Conservation (phyloP, 1,284 basidiomycete species). For the Cystobasidium pallidum region DNA sequence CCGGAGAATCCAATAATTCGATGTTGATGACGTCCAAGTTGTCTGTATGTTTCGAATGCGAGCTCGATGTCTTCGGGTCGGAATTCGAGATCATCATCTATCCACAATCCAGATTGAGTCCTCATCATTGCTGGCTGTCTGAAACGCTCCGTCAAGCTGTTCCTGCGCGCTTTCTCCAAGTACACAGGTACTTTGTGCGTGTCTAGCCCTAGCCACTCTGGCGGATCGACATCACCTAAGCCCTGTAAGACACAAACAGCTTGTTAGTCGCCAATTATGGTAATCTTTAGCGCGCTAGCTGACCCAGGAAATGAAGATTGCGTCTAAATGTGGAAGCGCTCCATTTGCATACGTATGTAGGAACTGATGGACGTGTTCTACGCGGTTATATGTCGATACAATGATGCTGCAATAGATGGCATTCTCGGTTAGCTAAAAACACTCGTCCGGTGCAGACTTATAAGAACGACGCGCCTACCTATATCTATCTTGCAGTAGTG, state of each 20-base stretch:
- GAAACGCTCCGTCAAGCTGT: conserved; percentile 40
- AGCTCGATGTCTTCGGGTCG: conserved; percentile 28
- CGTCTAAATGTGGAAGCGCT: conserved; percentile 25
- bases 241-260: neutral
- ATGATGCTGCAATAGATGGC: conserved; percentile 19
- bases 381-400: conserved; percentile 36
- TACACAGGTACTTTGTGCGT: conserved; percentile 33
- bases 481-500: conserved; percentile 21
- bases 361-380: conserved; percentile 37
- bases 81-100: conserved; percentile 40
- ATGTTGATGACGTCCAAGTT: conserved; percentile 30
- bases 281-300: neutral
- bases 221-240: conserved; percentile 31
- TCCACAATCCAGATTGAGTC: conserved; percentile 33
- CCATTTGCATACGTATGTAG: conserved; percentile 26
- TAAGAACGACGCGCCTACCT: neutral
- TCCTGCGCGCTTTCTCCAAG: conserved; percentile 30
- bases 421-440: neutral
- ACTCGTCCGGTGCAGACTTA: neutral
- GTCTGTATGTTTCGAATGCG: conserved; percentile 23
- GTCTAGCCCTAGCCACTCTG: conserved; percentile 21
- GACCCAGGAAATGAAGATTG: conserved; percentile 40
- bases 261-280: neutral
- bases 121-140: conserved; percentile 25
- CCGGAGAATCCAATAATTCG: conserved; percentile 34